A percentile compares a stretch with the other conserved stretches of the same genome.
Conservation (phyloP, 192 early-diverging fungal species). For the Coemansia sp. region DNA sequence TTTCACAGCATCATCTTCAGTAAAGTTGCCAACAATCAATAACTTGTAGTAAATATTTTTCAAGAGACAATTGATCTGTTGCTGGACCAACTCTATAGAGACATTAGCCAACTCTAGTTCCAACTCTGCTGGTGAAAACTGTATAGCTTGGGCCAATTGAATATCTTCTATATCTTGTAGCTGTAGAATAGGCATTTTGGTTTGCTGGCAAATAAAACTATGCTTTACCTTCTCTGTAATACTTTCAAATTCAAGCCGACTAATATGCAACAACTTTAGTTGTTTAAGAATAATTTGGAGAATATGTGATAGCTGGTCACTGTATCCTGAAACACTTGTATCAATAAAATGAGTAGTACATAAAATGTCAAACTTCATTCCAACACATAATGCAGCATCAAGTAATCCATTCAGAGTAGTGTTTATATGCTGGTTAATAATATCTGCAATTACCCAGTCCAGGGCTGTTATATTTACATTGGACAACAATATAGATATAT, state of each 20-base stretch:
- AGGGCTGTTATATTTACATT: background rate
- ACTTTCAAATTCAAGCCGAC: background rate
- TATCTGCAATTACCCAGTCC: background rate
- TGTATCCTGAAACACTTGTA: background rate
- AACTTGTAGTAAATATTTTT: conserved; percentile 61
- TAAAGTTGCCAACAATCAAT: conserved; percentile 76
- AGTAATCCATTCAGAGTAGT: background rate
- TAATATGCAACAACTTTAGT: background rate
- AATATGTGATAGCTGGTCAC: background rate
- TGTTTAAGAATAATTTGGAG: background rate
- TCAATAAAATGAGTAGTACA: background rate
- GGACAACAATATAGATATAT: background rate
- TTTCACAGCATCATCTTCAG: conserved; percentile 57
- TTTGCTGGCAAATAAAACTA: background rate
- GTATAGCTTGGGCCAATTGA: background rate
- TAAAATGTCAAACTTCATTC: background rate
- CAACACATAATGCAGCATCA: background rate
- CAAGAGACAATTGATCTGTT: background rate
- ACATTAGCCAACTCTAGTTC: background rate
- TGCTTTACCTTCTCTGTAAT: background rate
- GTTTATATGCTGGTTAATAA: background rate
- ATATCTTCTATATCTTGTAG: background rate
- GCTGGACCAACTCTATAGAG: background rate
- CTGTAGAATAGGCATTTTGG: background rate
- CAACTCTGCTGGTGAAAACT: background rate